Percentiles rank a stretch among this genome's conserved stretches.
Evolutionary conservation across 768 basidiomycete genomes (phyloP).

Genomic region (Cystofilobasidium macerans): DNA sequence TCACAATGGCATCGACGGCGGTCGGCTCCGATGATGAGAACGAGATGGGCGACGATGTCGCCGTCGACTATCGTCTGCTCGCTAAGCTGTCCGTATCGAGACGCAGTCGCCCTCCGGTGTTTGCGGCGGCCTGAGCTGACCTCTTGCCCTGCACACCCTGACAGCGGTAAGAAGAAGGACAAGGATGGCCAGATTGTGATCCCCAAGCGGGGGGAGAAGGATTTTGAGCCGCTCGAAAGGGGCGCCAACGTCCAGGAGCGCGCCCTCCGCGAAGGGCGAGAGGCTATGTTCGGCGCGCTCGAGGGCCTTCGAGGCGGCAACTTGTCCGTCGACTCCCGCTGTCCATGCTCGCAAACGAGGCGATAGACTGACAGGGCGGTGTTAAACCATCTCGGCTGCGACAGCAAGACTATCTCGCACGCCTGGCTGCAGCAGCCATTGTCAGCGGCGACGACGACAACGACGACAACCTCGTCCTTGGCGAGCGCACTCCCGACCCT

Average conservation of each 20-base stretch:
- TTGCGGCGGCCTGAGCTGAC: neutral
- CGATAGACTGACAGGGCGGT: too few species aligned
- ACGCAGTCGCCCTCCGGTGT: too few species aligned
- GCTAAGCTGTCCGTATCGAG: slow-evolving; percentile 10
- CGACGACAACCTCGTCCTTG: slow-evolving; percentile 24
- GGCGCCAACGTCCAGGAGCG: slow-evolving; percentile 52
- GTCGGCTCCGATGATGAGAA: slow-evolving; percentile 17
- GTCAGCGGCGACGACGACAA: slow-evolving; percentile 23
- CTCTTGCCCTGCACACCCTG: neutral
- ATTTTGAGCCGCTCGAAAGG: slow-evolving; percentile 69
- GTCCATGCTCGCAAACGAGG: too few species aligned
- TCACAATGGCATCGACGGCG: neutral
- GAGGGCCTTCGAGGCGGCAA: slow-evolving; percentile 61
- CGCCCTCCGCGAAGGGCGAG: slow-evolving; percentile 63
- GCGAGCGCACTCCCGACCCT: slow-evolving; percentile 28
- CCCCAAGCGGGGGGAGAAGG: slow-evolving; percentile 93
- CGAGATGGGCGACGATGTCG: slow-evolving; percentile 23
- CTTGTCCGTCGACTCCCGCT: slow-evolving; percentile 51
- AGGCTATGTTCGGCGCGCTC: slow-evolving; percentile 79
- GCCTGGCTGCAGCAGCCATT: slow-evolving; percentile 29
- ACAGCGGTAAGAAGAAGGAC: slow-evolving; percentile 20
- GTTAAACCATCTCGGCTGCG: neutral
- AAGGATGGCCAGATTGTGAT: slow-evolving; percentile 45
- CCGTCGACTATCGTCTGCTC: slow-evolving; percentile 20
- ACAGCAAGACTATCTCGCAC: slow-evolving; percentile 38